Conservation (phyloP, 305 asterid species). For the Solanum hybrid region DNA sequence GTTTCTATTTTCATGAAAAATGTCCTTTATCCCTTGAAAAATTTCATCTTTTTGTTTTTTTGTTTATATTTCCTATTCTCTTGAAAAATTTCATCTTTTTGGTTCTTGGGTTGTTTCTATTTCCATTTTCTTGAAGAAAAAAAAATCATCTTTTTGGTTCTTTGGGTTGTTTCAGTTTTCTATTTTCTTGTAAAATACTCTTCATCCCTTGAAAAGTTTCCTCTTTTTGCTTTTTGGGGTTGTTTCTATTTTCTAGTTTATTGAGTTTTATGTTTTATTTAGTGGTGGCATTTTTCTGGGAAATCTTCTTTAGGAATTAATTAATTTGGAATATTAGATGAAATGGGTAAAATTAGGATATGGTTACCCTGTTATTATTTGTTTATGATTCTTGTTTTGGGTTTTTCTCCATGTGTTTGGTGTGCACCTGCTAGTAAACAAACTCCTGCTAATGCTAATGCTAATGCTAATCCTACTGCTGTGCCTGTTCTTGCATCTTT, state of each 20-base stretch:
- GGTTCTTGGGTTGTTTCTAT: not conserved
- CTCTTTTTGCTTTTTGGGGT: not conserved
- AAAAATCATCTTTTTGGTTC: not conserved
- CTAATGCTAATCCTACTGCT: conserved; percentile 33
- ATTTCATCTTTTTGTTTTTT: not conserved
- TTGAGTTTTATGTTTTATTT: not conserved
- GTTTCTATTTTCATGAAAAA: not conserved
- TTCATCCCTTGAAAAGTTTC: not conserved
- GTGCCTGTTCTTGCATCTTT: conserved; percentile 55
- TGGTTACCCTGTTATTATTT: conserved; percentile 44
- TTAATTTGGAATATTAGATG: conserved; percentile 25
- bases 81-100: not conserved
- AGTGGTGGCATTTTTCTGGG: not conserved
- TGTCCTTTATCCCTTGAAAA: not conserved
- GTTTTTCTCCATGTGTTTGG: conserved; percentile 32
- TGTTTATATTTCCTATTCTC: not conserved
- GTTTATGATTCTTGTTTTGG: conserved; percentile 33
- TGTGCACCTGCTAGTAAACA: conserved; percentile 42
- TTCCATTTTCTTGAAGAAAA: not conserved
- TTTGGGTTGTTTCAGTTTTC: not conserved
- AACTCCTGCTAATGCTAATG: conserved; percentile 12
- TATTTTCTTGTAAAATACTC: not conserved
- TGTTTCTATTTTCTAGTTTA: not conserved
- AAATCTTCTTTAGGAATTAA: not conserved
- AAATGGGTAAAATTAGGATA: conserved; percentile 69